These are phyloP conservation scores for Noccaea caerulescens DNA, from an alignment of 345 rosid genomes.

Conservation along the genomic window DNA sequence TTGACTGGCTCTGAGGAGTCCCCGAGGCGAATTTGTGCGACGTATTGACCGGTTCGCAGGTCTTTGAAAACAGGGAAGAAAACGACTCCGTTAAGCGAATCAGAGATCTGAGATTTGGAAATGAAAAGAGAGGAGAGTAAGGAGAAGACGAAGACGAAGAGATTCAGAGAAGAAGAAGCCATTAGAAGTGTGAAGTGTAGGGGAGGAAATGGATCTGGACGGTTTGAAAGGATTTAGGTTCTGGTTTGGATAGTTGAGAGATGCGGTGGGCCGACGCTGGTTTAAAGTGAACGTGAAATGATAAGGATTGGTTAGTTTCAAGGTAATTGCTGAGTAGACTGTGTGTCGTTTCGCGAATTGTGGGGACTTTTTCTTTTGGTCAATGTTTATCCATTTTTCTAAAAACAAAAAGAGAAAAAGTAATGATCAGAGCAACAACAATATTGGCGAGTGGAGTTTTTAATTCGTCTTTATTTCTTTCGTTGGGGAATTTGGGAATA, in stretches of 20 bases:
- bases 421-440: background rate
- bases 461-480: background rate
- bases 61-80: constrained; percentile 63
- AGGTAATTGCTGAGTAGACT: constrained; percentile 48
- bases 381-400: constrained; percentile 42
- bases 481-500: constrained; percentile 12
- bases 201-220: background rate
- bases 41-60: constrained; percentile 61
- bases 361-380: constrained; percentile 37
- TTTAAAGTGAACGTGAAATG: constrained; percentile 15
- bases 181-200: constrained; percentile 26
- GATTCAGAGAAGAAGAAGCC: constrained; percentile 21
- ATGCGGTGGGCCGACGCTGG: constrained; percentile 48
- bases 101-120: constrained; percentile 35
- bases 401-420: background rate
- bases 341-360: constrained; percentile 43
- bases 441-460: background rate
- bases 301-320: constrained; percentile 45
- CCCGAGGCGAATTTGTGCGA: constrained; percentile 53
- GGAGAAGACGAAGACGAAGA: constrained; percentile 25
- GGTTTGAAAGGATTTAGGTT: constrained; percentile 19
- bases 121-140: background rate
- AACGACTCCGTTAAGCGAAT: constrained; percentile 22
- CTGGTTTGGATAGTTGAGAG: constrained; percentile 4
- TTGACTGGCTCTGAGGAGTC: constrained; percentile 39